These are phyloP conservation scores for Striga asiatica DNA, from an alignment of 257 asterid genomes.

Conservation along the genomic window DNA sequence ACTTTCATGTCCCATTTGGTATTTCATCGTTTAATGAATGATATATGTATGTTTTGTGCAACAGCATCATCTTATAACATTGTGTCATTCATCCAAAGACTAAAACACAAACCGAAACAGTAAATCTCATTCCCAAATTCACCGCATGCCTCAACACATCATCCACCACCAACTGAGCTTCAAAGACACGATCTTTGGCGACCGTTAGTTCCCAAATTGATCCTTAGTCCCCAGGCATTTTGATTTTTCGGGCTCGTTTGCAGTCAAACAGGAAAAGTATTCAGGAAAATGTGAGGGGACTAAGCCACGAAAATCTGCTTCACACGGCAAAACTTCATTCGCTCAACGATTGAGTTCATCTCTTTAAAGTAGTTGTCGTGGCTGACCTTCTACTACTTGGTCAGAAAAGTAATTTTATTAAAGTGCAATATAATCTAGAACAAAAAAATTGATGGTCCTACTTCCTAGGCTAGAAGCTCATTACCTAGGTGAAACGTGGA, in stretches of 20 bases:
- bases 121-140: slow-evolving; percentile 65
- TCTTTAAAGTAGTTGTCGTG: slow-evolving; percentile 68
- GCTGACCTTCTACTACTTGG: no score
- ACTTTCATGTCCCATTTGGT: no score
- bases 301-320: slow-evolving; percentile 68
- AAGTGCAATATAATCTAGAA: no score
- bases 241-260: slow-evolving; percentile 36
- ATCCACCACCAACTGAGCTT: slow-evolving; percentile 98
- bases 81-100: slow-evolving; percentile 33
- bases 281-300: slow-evolving; percentile 51
- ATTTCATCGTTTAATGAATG: no score
- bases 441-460: no score
- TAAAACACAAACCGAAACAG: slow-evolving; percentile 41
- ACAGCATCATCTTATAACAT: no score
- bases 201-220: slow-evolving; percentile 68
- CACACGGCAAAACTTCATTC: slow-evolving; percentile 62
- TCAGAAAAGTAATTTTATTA: no score
- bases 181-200: slow-evolving; percentile 62
- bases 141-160: slow-evolving; percentile 93
- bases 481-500: no score
- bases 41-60: no score
- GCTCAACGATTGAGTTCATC: slow-evolving; percentile 49
- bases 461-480: no score
- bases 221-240: slow-evolving; percentile 56
- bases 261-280: slow-evolving; percentile 57